Evolutionary conservation across 352 stramenopile species (phyloP).

Genomic region (Phytopythium montanum): DNA sequence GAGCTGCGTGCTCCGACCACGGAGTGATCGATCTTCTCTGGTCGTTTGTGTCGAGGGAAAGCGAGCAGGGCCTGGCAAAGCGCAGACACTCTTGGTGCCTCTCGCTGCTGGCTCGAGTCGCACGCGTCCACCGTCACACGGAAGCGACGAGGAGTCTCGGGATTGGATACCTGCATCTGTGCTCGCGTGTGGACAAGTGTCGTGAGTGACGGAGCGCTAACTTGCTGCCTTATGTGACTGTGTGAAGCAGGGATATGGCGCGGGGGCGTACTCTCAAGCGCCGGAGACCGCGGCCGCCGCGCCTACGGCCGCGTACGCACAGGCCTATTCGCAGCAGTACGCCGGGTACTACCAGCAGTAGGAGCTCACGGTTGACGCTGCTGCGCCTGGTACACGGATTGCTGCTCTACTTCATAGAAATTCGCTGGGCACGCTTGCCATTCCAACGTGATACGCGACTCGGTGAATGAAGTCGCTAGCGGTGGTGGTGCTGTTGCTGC

Average conservation of each 20-base stretch:
- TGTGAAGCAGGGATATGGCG: conserved; percentile 45
- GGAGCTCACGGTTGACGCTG: background rate
- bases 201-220: background rate
- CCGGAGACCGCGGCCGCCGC: conserved; percentile 18
- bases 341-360: conserved; percentile 68
- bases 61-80: background rate
- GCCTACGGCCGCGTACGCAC: conserved; percentile 34
- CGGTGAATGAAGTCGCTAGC: background rate
- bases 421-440: background rate
- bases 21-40: conserved; percentile 10
- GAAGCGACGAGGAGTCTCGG: conserved; percentile 1
- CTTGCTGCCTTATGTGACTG: conserved; percentile 13
- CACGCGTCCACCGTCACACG: background rate
- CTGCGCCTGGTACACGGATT: background rate
- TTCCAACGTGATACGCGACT: too few species aligned
- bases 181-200: conserved; percentile 1
- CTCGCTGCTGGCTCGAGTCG: background rate
- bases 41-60: conserved; percentile 8
- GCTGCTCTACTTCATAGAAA: background rate
- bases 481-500: background rate
- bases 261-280: conserved; percentile 43
- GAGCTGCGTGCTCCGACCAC: conserved; percentile 11
- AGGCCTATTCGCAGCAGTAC: conserved; percentile 42
- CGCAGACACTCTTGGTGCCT: conserved; percentile 4
- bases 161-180: background rate